Conservation (phyloP, 2,329 filamentous ascomycete species). For the Fusarium torulosum region DNA sequence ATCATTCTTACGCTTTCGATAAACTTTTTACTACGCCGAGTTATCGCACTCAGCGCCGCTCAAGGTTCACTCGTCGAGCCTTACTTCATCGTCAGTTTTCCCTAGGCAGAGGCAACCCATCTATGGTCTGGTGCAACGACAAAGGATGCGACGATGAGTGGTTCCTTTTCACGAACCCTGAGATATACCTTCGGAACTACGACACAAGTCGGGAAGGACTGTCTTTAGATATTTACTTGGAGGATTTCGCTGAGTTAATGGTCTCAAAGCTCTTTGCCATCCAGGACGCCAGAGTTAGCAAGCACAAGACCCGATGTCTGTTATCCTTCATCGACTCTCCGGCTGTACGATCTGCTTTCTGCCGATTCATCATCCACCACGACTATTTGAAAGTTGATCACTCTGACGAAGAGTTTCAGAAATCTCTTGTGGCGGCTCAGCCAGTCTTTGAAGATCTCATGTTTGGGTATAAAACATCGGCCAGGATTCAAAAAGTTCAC, state of each 20-base stretch:
- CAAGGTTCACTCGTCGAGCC: slow-evolving; percentile 25
- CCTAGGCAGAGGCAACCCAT: slow-evolving; percentile 36
- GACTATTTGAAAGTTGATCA: not conserved
- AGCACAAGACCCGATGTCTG: slow-evolving; percentile 32
- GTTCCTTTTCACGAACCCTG: slow-evolving; percentile 23
- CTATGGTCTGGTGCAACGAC: slow-evolving; percentile 36
- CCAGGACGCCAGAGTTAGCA: slow-evolving; percentile 6
- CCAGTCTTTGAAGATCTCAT: slow-evolving; percentile 35
- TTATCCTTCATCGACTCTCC: slow-evolving; percentile 47
- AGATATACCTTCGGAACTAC: slow-evolving; percentile 11
- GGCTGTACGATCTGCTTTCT: slow-evolving; percentile 44
- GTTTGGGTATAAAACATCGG: slow-evolving; percentile 29
- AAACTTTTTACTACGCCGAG: slow-evolving; percentile 1
- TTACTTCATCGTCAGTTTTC: slow-evolving; percentile 36
- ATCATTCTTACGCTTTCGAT: not conserved
- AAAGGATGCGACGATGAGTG: slow-evolving; percentile 26
- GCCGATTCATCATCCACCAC: slow-evolving; percentile 24
- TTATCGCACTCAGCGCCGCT: slow-evolving; percentile 26
- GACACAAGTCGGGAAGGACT: slow-evolving; percentile 16
- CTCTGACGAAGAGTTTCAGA: slow-evolving; percentile 12
- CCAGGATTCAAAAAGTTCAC: slow-evolving; percentile 17
- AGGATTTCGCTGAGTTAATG: slow-evolving; percentile 38
- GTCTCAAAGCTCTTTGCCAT: slow-evolving; percentile 22
- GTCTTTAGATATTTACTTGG: slow-evolving; percentile 29
- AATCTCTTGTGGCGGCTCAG: slow-evolving; percentile 17